phyloP scores from a whole-genome alignment of 73 alveolate genomes.

The Stentor coeruleus region DNA sequence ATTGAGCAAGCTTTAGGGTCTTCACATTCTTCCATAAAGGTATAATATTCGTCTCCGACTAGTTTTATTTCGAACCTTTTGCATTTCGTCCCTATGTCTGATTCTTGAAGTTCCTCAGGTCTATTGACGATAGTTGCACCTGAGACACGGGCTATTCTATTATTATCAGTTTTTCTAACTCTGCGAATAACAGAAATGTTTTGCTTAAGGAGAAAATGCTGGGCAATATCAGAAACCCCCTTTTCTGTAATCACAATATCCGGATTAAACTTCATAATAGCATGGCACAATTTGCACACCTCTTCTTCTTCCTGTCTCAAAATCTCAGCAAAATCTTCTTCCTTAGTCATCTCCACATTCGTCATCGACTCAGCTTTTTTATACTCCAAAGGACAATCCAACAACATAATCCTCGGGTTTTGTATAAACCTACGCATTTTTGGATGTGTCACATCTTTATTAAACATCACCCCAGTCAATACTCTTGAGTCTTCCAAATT shows the following conservation, averaged over 20 bases:
- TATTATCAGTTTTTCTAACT: constrained; percentile 96
- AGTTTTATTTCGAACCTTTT: neutral
- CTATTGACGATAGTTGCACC: constrained; percentile 93
- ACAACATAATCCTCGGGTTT: constrained; percentile 97
- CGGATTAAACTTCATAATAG: constrained; percentile 89
- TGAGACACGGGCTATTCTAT: constrained; percentile 87
- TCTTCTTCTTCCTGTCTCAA: constrained; percentile 88
- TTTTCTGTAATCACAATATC: constrained; percentile 98
- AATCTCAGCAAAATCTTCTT: constrained; percentile 83
- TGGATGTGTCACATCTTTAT: constrained; percentile 99
- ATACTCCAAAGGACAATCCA: constrained; percentile 98
- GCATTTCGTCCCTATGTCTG: constrained; percentile 81
- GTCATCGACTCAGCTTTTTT: constrained; percentile 99
- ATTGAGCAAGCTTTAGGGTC: constrained; percentile 97
- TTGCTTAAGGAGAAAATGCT: constrained; percentile 72
- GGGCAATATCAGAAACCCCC: constrained; percentile 92
- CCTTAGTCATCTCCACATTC: constrained; percentile 97
- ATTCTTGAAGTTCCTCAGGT: constrained; percentile 88
- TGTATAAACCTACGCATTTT: constrained; percentile 90
- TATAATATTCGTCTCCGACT: constrained; percentile 94
- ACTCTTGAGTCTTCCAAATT: constrained; percentile 69
- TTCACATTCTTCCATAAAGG: constrained; percentile 87
- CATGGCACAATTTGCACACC: constrained; percentile 88
- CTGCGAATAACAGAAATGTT: constrained; percentile 90
- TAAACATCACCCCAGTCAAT: constrained; percentile 98